These are phyloP conservation scores for Chytriomyces confervae DNA, from an alignment of 192 early-diverging fungal genomes.

Conservation along the genomic window DNA sequence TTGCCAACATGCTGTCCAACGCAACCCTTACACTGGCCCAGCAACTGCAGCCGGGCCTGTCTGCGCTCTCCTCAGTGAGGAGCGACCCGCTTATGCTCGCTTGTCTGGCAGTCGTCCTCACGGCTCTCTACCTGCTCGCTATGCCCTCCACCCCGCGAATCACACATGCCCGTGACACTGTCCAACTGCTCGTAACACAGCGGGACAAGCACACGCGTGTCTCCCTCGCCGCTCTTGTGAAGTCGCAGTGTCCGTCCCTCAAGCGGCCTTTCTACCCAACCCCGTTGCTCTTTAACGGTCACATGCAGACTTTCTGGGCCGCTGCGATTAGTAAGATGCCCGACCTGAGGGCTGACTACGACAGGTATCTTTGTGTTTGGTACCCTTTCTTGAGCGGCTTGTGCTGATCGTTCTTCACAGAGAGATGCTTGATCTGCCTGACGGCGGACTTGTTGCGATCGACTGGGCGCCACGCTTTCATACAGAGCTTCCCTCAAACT, in stretches of 20 bases:
- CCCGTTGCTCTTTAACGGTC: slow-evolving; percentile 71
- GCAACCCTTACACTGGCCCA: too few species aligned
- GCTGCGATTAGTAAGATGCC: slow-evolving; percentile 50
- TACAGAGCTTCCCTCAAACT: slow-evolving; percentile 54
- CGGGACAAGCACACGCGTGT: neutral
- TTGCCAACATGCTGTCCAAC: too few species aligned
- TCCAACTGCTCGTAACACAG: neutral
- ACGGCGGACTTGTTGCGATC: slow-evolving; percentile 85
- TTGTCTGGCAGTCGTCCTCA: neutral
- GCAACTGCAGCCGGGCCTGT: too few species aligned
- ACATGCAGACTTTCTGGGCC: slow-evolving; percentile 81
- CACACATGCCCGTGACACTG: neutral
- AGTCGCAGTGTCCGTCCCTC: slow-evolving; percentile 16
- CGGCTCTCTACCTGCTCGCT: neutral
- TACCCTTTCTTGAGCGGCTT: neutral
- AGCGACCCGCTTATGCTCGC: too few species aligned
- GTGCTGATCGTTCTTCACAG: slow-evolving; percentile 29
- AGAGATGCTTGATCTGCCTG: slow-evolving; percentile 66
- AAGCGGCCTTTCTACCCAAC: slow-evolving; percentile 68
- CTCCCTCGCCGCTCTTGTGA: slow-evolving; percentile 18
- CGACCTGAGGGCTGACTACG: slow-evolving; percentile 59
- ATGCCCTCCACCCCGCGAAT: neutral
- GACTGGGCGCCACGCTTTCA: slow-evolving; percentile 81
- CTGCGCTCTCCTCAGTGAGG: too few species aligned
- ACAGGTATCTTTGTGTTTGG: slow-evolving; percentile 62